Percentiles rank a stretch among this genome's conserved stretches.
Conservation (phyloP, 2,329 filamentous ascomycete species). For the Arthrobotrys sinensis region DNA sequence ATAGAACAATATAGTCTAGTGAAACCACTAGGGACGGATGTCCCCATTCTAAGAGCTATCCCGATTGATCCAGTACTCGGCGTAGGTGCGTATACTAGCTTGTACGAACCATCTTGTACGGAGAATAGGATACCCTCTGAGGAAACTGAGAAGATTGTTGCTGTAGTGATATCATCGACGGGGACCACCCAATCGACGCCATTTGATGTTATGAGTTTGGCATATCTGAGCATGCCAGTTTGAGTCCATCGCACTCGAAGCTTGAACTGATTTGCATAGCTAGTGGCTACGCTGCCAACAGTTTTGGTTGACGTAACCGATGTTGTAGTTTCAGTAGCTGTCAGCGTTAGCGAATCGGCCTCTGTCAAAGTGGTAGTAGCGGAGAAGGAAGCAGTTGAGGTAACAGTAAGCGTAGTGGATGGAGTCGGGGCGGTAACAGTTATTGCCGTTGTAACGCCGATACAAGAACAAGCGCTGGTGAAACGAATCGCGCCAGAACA, state of each 20-base stretch:
- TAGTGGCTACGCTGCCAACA: slow-evolving; percentile 12
- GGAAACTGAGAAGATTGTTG: background rate
- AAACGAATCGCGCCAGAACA: slow-evolving; percentile 29
- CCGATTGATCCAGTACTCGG: background rate
- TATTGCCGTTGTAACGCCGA: slow-evolving; percentile 27
- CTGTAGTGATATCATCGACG: background rate
- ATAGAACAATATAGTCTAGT: slow-evolving; percentile 16
- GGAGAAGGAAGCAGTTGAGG: slow-evolving; percentile 1
- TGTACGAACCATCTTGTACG: background rate
- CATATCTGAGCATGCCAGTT: background rate
- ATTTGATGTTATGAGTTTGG: background rate
- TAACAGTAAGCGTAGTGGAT: slow-evolving; percentile 8
- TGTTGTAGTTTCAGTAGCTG: slow-evolving; percentile 14
- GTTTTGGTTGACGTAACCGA: slow-evolving; percentile 29
- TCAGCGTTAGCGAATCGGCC: slow-evolving; percentile 1
- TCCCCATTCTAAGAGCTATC: background rate
- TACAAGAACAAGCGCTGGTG: slow-evolving; percentile 37
- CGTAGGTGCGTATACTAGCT: background rate
- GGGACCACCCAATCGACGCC: background rate
- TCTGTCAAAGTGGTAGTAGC: background rate
- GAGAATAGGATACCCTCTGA: background rate
- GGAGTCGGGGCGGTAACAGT: slow-evolving; percentile 21
- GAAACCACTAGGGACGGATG: background rate
- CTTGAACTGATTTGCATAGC: slow-evolving; percentile 12
- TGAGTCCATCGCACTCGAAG: slow-evolving; percentile 21